These are phyloP conservation scores for Jamesozyma lodderae DNA, from an alignment of 805 yeast genomes.

Conservation along the genomic window DNA sequence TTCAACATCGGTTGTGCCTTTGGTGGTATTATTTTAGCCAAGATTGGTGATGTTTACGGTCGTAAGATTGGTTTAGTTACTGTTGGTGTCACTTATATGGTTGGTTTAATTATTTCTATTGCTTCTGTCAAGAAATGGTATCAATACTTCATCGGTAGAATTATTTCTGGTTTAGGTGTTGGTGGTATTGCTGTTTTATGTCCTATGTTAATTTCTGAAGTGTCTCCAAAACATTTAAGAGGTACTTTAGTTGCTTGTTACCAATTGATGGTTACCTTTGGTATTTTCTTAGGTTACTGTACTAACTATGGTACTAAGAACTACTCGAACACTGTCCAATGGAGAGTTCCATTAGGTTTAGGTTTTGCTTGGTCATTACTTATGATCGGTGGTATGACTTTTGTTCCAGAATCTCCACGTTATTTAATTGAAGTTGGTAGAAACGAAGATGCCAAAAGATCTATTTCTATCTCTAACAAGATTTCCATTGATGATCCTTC, in stretches of 20 bases:
- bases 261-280: slow-evolving; percentile 1
- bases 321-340: background rate
- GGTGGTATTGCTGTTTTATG: background rate
- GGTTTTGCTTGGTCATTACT: background rate
- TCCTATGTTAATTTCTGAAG: slow-evolving; percentile 1
- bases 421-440: background rate
- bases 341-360: slow-evolving; percentile 1
- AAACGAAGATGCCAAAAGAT: background rate
- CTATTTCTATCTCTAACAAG: background rate
- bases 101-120: background rate
- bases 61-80: slow-evolving; percentile 55
- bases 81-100: slow-evolving; percentile 33
- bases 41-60: slow-evolving; percentile 54
- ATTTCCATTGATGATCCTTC: background rate
- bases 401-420: slow-evolving; percentile 1
- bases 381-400: background rate
- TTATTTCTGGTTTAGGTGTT: slow-evolving; percentile 1
- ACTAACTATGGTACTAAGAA: background rate
- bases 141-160: slow-evolving; percentile 1
- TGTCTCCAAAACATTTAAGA: slow-evolving; percentile 1
- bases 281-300: slow-evolving; percentile 1
- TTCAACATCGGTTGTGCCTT: slow-evolving; percentile 72
- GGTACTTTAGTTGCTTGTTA: slow-evolving; percentile 1
- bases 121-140: slow-evolving; percentile 1
- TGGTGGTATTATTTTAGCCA: slow-evolving; percentile 57